Conservation (phyloP, 148 eudicot species). For the Cornus florida region DNA sequence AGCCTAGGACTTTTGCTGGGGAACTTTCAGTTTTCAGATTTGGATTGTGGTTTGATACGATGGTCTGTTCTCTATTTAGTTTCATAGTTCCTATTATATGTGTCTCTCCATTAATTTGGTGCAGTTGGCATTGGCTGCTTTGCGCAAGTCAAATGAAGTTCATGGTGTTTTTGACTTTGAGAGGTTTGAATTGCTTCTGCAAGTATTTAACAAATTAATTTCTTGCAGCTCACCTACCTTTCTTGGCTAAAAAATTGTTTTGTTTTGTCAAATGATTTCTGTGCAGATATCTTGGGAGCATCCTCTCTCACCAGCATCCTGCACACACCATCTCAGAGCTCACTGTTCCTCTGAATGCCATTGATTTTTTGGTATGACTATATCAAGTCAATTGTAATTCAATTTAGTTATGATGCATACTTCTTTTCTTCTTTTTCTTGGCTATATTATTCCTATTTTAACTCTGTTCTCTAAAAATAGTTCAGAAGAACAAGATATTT, state of each 20-base stretch:
- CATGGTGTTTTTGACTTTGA: conserved; percentile 72
- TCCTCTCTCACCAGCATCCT: conserved; percentile 70
- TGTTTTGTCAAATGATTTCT: conserved; percentile 11
- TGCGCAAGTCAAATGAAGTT: conserved; percentile 62
- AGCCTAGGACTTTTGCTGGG: not conserved
- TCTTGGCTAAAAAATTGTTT: conserved; percentile 13
- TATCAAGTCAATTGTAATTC: conserved; percentile 1
- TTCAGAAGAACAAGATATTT: too few relatives aligned
- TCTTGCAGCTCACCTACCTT: not conserved
- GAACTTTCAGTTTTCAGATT: too few relatives aligned
- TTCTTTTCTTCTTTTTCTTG: not conserved
- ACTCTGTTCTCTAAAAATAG: too few relatives aligned
- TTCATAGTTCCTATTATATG: not conserved
- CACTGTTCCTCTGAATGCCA: conserved; percentile 50
- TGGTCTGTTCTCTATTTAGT: too few relatives aligned
- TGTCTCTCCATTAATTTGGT: conserved; percentile 14
- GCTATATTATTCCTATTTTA: too few relatives aligned
- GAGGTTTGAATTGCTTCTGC: conserved; percentile 41
- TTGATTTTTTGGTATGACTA: conserved; percentile 57
- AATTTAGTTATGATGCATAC: not conserved
- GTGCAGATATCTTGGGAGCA: conserved; percentile 64
- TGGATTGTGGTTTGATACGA: not conserved
- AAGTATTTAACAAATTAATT: not conserved
- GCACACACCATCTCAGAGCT: conserved; percentile 59
- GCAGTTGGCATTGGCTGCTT: conserved; percentile 91